These are phyloP conservation scores for Aspergillus cristatus DNA, from an alignment of 495 filamentous ascomycete genomes.

Conservation along the genomic window DNA sequence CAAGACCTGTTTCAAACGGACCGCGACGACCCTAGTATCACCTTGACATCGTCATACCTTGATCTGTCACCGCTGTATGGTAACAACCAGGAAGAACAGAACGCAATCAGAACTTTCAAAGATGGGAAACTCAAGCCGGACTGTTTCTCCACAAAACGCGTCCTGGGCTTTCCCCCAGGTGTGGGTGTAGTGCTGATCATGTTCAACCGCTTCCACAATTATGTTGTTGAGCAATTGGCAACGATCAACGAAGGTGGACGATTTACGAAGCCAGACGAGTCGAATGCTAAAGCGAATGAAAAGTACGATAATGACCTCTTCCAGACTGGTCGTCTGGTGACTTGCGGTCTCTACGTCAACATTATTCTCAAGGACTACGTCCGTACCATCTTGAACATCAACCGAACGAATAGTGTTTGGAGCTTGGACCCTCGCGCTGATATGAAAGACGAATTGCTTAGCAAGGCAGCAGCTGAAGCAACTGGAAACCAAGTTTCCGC, in stretches of 20 bases:
- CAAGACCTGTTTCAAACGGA: slow-evolving; percentile 57
- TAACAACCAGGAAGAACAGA: slow-evolving; percentile 66
- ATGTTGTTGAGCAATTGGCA: slow-evolving; percentile 52
- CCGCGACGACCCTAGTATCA: slow-evolving; percentile 45
- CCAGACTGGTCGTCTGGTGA: slow-evolving; percentile 64
- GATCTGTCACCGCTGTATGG: slow-evolving; percentile 83
- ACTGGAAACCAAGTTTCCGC: slow-evolving; percentile 68
- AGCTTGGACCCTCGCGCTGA: slow-evolving; percentile 64
- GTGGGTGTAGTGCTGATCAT: slow-evolving; percentile 67
- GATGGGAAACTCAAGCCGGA: slow-evolving; percentile 82
- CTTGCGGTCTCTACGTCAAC: slow-evolving; percentile 70
- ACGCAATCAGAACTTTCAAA: slow-evolving; percentile 65
- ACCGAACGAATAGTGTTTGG: slow-evolving; percentile 62
- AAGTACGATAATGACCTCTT: slow-evolving; percentile 72
- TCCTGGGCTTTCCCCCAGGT: slow-evolving; percentile 76
- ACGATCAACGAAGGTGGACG: slow-evolving; percentile 50
- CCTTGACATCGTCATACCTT: slow-evolving; percentile 73
- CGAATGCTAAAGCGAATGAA: slow-evolving; percentile 40
- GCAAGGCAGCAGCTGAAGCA: slow-evolving; percentile 26
- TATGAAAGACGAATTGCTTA: slow-evolving; percentile 30
- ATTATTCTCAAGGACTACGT: slow-evolving; percentile 72
- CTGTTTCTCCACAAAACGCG: slow-evolving; percentile 64
- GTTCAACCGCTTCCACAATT: slow-evolving; percentile 71
- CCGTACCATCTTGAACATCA: slow-evolving; percentile 69
- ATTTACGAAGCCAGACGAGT: slow-evolving; percentile 44